These are phyloP conservation scores for Arachis monticola DNA, from an alignment of 331 rosid species.

Conservation along the genomic window DNA sequence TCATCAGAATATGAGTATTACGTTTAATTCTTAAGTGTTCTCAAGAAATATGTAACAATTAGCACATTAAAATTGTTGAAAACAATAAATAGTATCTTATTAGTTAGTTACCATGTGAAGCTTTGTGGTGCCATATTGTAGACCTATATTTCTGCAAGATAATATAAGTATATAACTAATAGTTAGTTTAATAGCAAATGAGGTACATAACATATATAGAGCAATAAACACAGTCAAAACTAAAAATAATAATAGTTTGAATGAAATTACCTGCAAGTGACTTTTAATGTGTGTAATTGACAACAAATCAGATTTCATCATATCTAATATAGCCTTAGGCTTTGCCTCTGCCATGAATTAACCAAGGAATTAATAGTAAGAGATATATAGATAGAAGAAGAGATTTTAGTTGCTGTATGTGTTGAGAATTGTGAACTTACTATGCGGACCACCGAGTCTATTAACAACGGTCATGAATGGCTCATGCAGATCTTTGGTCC, in stretches of 20 bases:
- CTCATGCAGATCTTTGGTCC: conserved; percentile 52
- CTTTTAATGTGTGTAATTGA: conserved; percentile 58
- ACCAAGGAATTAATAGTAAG: neutral
- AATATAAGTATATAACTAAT: neutral
- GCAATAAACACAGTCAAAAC: neutral
- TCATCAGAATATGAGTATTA: neutral
- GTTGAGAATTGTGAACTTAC: conserved; percentile 39
- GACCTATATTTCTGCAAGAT: conserved; percentile 54
- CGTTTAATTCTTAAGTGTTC: too few relatives aligned
- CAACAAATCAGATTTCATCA: conserved; percentile 52
- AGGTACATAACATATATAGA: neutral
- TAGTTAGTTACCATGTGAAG: conserved; percentile 42
- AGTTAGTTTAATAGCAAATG: neutral
- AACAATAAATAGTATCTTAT: too few relatives aligned
- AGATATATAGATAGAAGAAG: too few relatives aligned
- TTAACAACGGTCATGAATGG: conserved; percentile 48
- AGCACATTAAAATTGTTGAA: neutral
- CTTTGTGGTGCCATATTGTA: conserved; percentile 28
- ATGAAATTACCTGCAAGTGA: conserved; percentile 55
- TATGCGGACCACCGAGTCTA: conserved; percentile 52
- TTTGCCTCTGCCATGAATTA: conserved; percentile 45
- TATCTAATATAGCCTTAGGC: conserved; percentile 56
- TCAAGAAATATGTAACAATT: neutral
- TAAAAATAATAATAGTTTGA: too few relatives aligned
- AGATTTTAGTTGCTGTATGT: too few relatives aligned